phyloP scores from a whole-genome alignment of 192 early-diverging fungal genomes.

The Jimgerdemannia flammicorona region DNA sequence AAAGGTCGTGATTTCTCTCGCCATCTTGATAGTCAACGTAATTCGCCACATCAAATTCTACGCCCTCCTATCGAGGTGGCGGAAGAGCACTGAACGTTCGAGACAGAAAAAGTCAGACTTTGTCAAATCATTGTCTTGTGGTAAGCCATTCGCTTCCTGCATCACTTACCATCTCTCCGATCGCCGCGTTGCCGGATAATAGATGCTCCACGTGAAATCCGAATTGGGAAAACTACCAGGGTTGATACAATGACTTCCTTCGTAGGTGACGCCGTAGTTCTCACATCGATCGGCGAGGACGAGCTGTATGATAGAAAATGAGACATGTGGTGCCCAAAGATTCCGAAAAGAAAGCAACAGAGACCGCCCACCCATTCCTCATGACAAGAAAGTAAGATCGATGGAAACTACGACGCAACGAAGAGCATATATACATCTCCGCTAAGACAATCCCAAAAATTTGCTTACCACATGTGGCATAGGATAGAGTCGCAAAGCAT shows the following conservation, averaged over 20 bases:
- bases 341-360: too few relatives aligned
- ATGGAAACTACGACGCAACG: background rate
- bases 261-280: conserved; percentile 70
- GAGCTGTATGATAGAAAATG: conserved; percentile 42
- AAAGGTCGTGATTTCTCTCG: too few relatives aligned
- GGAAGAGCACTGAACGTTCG: conserved; percentile 2
- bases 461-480: conserved; percentile 73
- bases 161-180: conserved; percentile 49
- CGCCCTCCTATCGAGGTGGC: background rate
- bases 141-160: background rate
- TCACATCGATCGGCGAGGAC: conserved; percentile 86
- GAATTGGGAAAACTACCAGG: conserved; percentile 57
- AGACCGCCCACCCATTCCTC: too few relatives aligned
- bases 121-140: too few relatives aligned
- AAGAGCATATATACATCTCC: background rate
- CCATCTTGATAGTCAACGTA: too few relatives aligned
- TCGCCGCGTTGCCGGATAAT: conserved; percentile 60
- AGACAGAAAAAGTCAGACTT: background rate
- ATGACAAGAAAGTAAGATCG: background rate
- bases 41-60: too few relatives aligned
- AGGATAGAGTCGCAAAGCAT: conserved; percentile 85
- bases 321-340: too few relatives aligned
- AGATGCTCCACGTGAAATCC: conserved; percentile 63
- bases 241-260: conserved; percentile 76
- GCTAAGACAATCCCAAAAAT: background rate